phyloP scores from a whole-genome alignment of 768 basidiomycete species.

The Phallus indusiatus region DNA sequence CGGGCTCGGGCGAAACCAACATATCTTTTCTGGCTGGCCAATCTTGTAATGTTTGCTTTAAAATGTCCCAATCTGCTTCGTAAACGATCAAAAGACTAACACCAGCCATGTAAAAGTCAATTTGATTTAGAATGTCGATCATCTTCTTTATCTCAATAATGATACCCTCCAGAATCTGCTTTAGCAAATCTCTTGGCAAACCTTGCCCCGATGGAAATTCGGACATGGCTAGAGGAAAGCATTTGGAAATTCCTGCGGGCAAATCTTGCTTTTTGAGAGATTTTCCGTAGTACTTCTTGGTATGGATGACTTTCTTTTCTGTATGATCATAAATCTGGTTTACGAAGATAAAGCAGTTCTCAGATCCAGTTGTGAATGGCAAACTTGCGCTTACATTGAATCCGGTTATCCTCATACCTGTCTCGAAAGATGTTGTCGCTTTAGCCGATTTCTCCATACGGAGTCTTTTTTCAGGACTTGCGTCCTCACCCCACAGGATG shows the following conservation, averaged over 20 bases:
- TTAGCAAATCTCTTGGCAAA: constrained; percentile 5
- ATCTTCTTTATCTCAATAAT: constrained; percentile 29
- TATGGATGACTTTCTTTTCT: constrained; percentile 45
- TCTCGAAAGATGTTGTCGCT: constrained; percentile 61
- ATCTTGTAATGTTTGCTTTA: constrained; percentile 22
- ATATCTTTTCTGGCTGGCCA: neutral
- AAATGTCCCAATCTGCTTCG: constrained; percentile 43
- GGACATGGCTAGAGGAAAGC: constrained; percentile 60
- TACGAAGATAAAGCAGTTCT: neutral
- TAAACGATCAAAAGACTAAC: constrained; percentile 77
- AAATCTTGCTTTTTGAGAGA: constrained; percentile 60
- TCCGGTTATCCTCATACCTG: constrained; percentile 78
- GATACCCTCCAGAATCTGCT: constrained; percentile 13
- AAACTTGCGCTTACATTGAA: constrained; percentile 58
- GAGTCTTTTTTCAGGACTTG: constrained; percentile 61
- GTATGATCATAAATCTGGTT: constrained; percentile 63
- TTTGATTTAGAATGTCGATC: constrained; percentile 32
- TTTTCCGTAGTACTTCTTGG: constrained; percentile 72
- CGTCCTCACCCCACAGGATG: constrained; percentile 64
- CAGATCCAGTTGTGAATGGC: no score
- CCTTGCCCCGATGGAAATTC: constrained; percentile 2
- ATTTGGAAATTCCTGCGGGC: constrained; percentile 62
- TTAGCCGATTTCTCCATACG: constrained; percentile 68
- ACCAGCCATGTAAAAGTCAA: constrained; percentile 77
- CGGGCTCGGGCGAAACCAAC: neutral